Evolutionary conservation across 768 basidiomycete species (phyloP), one percentile per base, ranked within the genome.

Genomic region (Psilocybe tampanensis): DNA sequence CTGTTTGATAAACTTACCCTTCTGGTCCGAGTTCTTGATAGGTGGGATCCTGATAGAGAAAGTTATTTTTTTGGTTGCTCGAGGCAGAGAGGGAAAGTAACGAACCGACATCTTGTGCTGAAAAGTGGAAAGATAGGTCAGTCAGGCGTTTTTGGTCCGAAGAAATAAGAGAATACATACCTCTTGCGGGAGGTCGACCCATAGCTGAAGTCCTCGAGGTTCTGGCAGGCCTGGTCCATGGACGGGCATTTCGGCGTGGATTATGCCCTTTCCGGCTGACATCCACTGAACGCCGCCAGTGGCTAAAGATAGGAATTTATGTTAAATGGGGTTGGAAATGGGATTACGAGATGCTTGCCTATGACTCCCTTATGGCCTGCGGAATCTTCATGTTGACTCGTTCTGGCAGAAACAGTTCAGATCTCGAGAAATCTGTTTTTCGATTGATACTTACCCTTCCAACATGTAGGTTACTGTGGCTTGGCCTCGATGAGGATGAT

Each of bases 281-380:
- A 96, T 96, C 93, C 95, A 97, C 67, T 98, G 95, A 1, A 97
- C 88, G 47, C 94, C 96, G 3, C 95, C 95, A 8, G 86, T 68
- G 39, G 83, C 80, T 80, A 49, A 18, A 50, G 11, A 18, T 26
- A 24, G 23, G 36, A 36, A 33, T 19, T 18, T 59, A 52, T 13
- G 19, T 19, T 55, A 58, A 45, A 22, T 22, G 1, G 13, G 17
- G 1, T 47, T 50, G 4, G 41, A 12, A 48, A 19, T n/a, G 6
- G 3, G 29, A 29, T n/a, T 26, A 24, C 13, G 8, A 6, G 55
- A 22, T 9, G n/a, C 6, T 36, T 41, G 74, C 79, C 72, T 51
- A 92, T 90, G 17, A 80, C 83, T 36, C 91, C 92, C 57, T 85
- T 84, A 70, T 95, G 90, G 1, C 92, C 95, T 2, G 86, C 86